A percentile compares a stretch with the other conserved stretches of the same genome.
These are phyloP conservation scores for Pichia sporocuriosa DNA, from an alignment of 805 yeast species.

Conservation along the genomic window DNA sequence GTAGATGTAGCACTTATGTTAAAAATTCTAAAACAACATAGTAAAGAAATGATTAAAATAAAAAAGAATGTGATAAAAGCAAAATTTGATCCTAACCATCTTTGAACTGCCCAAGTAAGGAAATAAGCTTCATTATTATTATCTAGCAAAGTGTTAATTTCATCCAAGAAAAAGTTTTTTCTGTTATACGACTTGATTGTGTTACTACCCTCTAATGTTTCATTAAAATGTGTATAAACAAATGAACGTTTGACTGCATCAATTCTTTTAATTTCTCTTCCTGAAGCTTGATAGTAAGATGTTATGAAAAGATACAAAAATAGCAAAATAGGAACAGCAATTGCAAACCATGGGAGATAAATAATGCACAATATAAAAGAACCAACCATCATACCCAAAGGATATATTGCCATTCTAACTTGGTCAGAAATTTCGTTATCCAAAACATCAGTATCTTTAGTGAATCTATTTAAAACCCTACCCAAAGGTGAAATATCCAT, in stretches of 20 bases:
- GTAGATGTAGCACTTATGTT: conserved; percentile 50
- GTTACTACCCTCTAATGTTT: conserved; percentile 55
- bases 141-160: conserved; percentile 43
- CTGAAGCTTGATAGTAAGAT: conserved; percentile 58
- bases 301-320: conserved; percentile 40
- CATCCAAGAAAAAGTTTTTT: conserved; percentile 36
- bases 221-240: conserved; percentile 67
- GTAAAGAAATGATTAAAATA: conserved; percentile 43
- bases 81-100: conserved; percentile 56
- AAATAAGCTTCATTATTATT: conserved; percentile 62
- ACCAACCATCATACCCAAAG: conserved; percentile 50
- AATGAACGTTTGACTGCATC: conserved; percentile 67
- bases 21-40: conserved; percentile 56
- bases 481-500: conserved; percentile 87
- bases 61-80: conserved; percentile 39
- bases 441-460: conserved; percentile 78
- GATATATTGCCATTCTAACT: conserved; percentile 51
- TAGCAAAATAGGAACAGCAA: conserved; percentile 52
- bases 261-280: conserved; percentile 68
- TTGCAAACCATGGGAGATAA: conserved; percentile 70
- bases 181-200: conserved; percentile 56
- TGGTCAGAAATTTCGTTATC: conserved; percentile 76
- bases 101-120: conserved; percentile 47
- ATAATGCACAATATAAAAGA: conserved; percentile 58
- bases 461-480: conserved; percentile 75